Base-by-base conservation (phyloP, 2,329 filamentous ascomycete species). In the Alternaria hordeiaustralica region DNA sequence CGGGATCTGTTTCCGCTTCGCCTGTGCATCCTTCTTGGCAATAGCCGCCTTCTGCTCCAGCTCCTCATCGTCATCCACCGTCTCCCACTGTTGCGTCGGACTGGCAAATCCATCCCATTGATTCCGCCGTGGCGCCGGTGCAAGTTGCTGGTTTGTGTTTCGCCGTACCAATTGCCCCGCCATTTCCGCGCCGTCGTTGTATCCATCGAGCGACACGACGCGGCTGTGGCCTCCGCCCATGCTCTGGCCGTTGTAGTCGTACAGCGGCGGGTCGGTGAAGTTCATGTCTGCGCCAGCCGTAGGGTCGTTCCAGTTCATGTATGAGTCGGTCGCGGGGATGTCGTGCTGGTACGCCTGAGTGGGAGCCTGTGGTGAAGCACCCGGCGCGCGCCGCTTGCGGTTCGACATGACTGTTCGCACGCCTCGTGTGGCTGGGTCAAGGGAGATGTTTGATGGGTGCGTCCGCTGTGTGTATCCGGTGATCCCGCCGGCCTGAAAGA, bases 1-100 rank as follows among this genome's bases (percentile, higher is more conserved):
- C 1, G 96, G 95, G 11, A 99, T 98, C 75, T 96, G 92, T 81
- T 98, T 98, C 73, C 94, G 87, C 81, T 97, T 98, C 15, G 90
- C 87, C 78, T 94, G 92, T 0, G 94, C 91, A 62, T 98, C 96
- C 76, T 90, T 89, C 83, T 96, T 97, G 9, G 94, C 94, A 65
- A 91, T 84, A 68, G 90, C 86, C 21, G 94, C 94, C 80, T 89
- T 89, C 77, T 91, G 89, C 76, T 97, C 93, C 64, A 97, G 82
- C 58, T 92, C 85, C 66, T 94, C 91, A 63, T 96, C 86, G 69
- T 96, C 90, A 15, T 68, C 71, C 1, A 73, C 88, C 84, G 77
- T 90, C 87, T 86, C 84, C 57, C 80, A 76, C 63, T 72, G 66
- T 86, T 85, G 77, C 82, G 85, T 43, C 79, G 84, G 47, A 49